Evolutionary conservation across 2,329 filamentous ascomycete genomes (phyloP).

Genomic region (Ramularia endophylla): DNA sequence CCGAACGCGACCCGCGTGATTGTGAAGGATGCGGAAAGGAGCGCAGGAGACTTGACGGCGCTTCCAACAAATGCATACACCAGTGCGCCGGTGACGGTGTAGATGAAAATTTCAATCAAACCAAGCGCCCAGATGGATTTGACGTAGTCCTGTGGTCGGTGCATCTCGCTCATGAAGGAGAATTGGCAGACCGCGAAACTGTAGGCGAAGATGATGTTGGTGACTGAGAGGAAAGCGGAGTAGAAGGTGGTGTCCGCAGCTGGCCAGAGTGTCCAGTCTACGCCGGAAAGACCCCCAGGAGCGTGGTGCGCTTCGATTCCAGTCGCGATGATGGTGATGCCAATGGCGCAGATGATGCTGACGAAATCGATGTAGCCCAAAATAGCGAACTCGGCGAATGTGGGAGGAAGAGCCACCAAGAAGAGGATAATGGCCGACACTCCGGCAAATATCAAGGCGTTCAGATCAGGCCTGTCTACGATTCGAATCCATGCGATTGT

Average conservation of each 20-base stretch:
- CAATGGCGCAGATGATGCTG: slow-evolving; percentile 31
- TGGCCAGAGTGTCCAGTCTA: slow-evolving; percentile 33
- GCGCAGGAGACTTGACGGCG: slow-evolving; percentile 58
- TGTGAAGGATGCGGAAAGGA: slow-evolving; percentile 53
- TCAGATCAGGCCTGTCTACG: slow-evolving; percentile 32
- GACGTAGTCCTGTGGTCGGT: slow-evolving; percentile 56
- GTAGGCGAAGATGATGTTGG: slow-evolving; percentile 66
- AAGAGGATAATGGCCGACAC: slow-evolving; percentile 38
- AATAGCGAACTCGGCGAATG: slow-evolving; percentile 31
- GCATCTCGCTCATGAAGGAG: slow-evolving; percentile 61
- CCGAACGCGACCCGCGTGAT: slow-evolving; percentile 63
- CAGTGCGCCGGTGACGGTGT: slow-evolving; percentile 59
- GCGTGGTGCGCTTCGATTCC: slow-evolving; percentile 25
- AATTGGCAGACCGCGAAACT: slow-evolving; percentile 56
- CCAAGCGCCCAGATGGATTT: slow-evolving; percentile 56
- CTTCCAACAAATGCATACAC: slow-evolving; percentile 63
- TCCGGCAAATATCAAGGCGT: slow-evolving; percentile 39
- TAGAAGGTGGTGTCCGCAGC: slow-evolving; percentile 38
- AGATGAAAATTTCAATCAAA: slow-evolving; percentile 57
- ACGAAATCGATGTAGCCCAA: slow-evolving; percentile 34
- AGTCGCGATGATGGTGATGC: slow-evolving; percentile 33
- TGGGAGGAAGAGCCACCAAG: slow-evolving; percentile 31
- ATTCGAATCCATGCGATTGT: slow-evolving; percentile 42
- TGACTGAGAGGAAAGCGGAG: slow-evolving; percentile 57
- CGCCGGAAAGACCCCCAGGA: slow-evolving; percentile 26